A percentile compares a stretch with the other conserved stretches of the same genome.
phyloP scores from a whole-genome alignment of 164 flowering plant genomes.

The Umbellularia californica region DNA sequence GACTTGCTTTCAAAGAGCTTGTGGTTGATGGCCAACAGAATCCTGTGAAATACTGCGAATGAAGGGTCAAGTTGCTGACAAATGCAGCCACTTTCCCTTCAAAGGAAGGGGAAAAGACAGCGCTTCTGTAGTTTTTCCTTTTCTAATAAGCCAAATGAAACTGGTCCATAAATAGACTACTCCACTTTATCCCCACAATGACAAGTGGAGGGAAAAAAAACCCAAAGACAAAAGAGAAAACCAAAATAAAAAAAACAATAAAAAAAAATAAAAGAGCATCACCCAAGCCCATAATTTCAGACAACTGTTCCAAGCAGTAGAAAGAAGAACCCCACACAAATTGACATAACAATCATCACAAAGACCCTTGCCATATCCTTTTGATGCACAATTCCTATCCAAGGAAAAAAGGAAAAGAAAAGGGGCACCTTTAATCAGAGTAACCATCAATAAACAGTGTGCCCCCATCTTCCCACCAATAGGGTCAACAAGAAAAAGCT shows the following conservation, averaged over 20 bases:
- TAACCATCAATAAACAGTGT: background rate
- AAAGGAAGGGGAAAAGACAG: constrained; percentile 24
- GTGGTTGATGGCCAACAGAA: background rate
- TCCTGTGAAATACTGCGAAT: constrained; percentile 9
- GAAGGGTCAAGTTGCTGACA: constrained; percentile 53
- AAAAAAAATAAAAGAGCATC: background rate
- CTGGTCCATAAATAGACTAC: constrained; percentile 42
- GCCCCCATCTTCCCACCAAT: background rate
- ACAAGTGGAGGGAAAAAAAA: background rate
- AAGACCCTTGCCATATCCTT: no score
- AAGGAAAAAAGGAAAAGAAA: no score
- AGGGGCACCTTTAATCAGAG: background rate
- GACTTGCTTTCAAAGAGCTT: constrained; percentile 22
- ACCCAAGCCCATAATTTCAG: background rate
- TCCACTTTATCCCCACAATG: constrained; percentile 32
- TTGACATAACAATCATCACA: background rate
- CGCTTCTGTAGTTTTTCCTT: constrained; percentile 31
- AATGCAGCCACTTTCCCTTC: constrained; percentile 50
- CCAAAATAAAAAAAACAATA: background rate
- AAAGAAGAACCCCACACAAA: background rate
- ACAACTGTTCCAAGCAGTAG: background rate
- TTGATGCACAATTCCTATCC: no score
- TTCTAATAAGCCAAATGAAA: constrained; percentile 44
- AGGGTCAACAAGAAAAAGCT: background rate
- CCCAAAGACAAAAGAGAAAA: constrained; percentile 14